Percentiles rank a stretch among this genome's conserved stretches.
Conservation (phyloP, 768 basidiomycete genomes). For the Crassisporium funariophilum region DNA sequence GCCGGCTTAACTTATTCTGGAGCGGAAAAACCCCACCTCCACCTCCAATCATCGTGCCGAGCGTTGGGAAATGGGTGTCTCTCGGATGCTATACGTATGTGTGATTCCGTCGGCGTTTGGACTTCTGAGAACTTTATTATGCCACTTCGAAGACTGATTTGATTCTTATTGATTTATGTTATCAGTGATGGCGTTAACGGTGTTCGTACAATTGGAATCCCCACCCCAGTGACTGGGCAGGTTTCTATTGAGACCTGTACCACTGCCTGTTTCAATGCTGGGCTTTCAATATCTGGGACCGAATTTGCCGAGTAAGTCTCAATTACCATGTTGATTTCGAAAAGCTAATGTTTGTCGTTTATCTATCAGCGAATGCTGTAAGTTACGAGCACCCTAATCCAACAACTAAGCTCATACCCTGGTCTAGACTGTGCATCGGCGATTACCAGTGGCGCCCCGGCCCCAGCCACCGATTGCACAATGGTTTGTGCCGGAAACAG, state of each 20-base stretch:
- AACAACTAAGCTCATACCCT: constrained; percentile 8
- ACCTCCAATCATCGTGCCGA: constrained; percentile 52
- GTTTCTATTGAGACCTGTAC: constrained; percentile 63
- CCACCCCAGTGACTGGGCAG: constrained; percentile 37
- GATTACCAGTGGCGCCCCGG: constrained; percentile 47
- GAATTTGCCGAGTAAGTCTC: constrained; percentile 40
- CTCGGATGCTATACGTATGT: constrained; percentile 75
- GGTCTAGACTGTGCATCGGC: constrained; percentile 50
- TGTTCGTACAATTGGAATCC: constrained; percentile 34
- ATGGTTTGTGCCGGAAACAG: constrained; percentile 68
- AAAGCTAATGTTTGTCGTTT: background rate
- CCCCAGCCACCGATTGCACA: constrained; percentile 55
- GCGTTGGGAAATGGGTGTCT: constrained; percentile 64
- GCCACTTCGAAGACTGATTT: background rate
- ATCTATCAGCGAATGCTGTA: constrained; percentile 52
- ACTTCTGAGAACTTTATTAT: background rate
- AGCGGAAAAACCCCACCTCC: constrained; percentile 59
- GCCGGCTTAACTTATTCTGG: constrained; percentile 64
- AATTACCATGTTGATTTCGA: background rate
- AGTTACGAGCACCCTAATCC: constrained; percentile 23
- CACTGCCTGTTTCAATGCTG: constrained; percentile 58
- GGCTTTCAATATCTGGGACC: constrained; percentile 39
- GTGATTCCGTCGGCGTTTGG: constrained; percentile 4
- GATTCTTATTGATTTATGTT: constrained; percentile 1
- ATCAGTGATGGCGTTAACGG: constrained; percentile 47